Base-by-base conservation (phyloP, 345 rosid genomes). In the Dovyalis caffra region DNA sequence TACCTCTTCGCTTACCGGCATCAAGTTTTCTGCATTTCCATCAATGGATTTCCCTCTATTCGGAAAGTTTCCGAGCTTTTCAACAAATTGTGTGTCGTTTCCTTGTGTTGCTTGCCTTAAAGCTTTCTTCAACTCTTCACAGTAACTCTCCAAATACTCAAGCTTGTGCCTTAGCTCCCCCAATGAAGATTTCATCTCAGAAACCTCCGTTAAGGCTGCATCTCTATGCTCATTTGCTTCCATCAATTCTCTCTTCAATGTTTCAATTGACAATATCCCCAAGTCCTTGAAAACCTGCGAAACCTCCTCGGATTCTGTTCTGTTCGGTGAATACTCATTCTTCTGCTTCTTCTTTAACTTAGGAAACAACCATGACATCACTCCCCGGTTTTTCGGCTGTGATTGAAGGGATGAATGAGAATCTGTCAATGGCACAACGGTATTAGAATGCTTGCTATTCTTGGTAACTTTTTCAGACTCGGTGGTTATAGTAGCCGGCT, bases 1-100 rank as follows among this genome's bases (percentile, higher is more conserved):
- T 58, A 85, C 96, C 32, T 95, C 99, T 70, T 91, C 94, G 45
- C 84, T 90, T 20, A 95, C 99, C 2, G 97, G 97, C 90, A 91
- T 87, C 77, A 68, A 12, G 38, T 63, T 79, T 56, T 87, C 87
- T 62, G 53, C 84, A 2, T 77, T 75, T 51, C 62, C 86, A 65
- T 82, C 83, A 32, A 74, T 65, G 10, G 81, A 72, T 70, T 84
- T 88, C 66, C 81, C 89, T 71, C 83, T 88, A 61, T 66, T 57
- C 0, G 79, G 82, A 28, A 86, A 74, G 43, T 29, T 82, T 49
- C 82, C 81, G 0, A 81, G 82, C 77, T 78, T 81, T 68, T 79
- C 89, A 6, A 47, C 47, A 18, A 69, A 26, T 40, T 65, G 83
- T 64, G 75, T 73, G 25, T 81, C 87, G 74, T 82, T 82, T 49